Evolutionary conservation across 148 eudicot species (phyloP), one percentile per base, ranked within the genome.

Genomic region (Selenicereus undatus): DNA sequence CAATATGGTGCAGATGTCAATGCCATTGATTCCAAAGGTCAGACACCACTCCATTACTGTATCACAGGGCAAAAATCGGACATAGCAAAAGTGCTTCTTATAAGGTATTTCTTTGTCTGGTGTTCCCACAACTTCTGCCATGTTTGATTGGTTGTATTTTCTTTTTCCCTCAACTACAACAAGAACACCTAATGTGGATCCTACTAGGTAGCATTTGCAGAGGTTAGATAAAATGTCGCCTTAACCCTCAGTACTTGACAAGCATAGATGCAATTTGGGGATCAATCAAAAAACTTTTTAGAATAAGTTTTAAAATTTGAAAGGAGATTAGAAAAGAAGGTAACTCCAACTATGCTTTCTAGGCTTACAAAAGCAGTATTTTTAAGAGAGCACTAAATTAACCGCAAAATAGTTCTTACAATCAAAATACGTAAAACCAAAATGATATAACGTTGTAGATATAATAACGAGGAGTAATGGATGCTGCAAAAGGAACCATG

Each of bases 11-110:
- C 98, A 73, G 85, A 88, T 62, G 66, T 93, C 14, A 83, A 90
- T 79, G 89, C 91, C 64, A 74, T 88, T 81, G 98, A 95, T 80
- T 84, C 93, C 27, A 89, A 82, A 82, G 94, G 93, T 58, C 97
- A 86, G 76, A 95, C 97, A 64, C 94, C 98, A 79, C 90, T 95
- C 80, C 98, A 95, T 86, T 92, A 90, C 74, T 81, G 93, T 84
- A 88, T 93, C 51, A 78, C 79, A 24, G 85, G 90, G 72, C 93
- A 89, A 74, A 89, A 91, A 89, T 82, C 68, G 76, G 91, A 82
- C 76, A 87, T 87, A 32, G 90, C 94, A 16, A 93, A 93, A 87
- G 88, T 95, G 65, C 91, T 95, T 56, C 91, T 93, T 79, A 81
- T 83, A 71, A 95, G 98, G 98, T 91, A 83, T 70, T 17, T 82